phyloP scores from a whole-genome alignment of 225 moss, liverwort and hornwort species.

The Neckera pumila region DNA sequence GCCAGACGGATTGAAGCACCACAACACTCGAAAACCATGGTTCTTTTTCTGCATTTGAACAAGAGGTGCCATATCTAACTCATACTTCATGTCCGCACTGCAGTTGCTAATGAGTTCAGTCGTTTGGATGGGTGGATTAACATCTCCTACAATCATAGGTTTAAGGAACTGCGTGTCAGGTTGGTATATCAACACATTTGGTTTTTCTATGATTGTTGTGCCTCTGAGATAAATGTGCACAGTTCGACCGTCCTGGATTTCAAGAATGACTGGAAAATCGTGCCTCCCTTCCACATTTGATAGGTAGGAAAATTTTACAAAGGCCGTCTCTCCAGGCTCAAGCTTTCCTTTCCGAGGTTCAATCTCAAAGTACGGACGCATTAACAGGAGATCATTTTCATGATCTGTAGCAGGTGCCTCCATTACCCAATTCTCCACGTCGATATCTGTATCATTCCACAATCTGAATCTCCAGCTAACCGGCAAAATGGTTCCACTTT shows the following conservation, averaged over 20 bases:
- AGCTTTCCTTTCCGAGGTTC: conserved; percentile 66
- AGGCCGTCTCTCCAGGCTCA: conserved; percentile 48
- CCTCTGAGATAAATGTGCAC: conserved; percentile 61
- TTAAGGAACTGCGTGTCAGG: conserved; percentile 54
- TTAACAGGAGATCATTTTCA: conserved; percentile 40
- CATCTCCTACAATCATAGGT: conserved; percentile 47
- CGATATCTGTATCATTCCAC: conserved; percentile 83
- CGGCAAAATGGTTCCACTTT: conserved; percentile 52
- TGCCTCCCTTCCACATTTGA: conserved; percentile 65
- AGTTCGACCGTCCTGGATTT: conserved; percentile 71
- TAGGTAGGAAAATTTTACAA: conserved; percentile 53
- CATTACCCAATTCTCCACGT: conserved; percentile 86
- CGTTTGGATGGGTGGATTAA: conserved; percentile 67
- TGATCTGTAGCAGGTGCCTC: conserved; percentile 43
- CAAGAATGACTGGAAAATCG: conserved; percentile 56
- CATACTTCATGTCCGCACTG: conserved; percentile 43
- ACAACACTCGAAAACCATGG: conserved; percentile 67
- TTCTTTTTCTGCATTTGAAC: conserved; percentile 53
- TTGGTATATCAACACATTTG: conserved; percentile 51
- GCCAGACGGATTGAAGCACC: conserved; percentile 82
- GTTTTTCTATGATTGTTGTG: conserved; percentile 40
- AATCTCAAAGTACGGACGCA: conserved; percentile 58
- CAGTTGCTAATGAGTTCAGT: conserved; percentile 80
- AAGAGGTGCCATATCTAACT: conserved; percentile 44
- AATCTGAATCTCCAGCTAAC: conserved; percentile 70